Evolutionary conservation across 129 eudicot species (phyloP).

Genomic region (Tanacetum coccineum): DNA sequence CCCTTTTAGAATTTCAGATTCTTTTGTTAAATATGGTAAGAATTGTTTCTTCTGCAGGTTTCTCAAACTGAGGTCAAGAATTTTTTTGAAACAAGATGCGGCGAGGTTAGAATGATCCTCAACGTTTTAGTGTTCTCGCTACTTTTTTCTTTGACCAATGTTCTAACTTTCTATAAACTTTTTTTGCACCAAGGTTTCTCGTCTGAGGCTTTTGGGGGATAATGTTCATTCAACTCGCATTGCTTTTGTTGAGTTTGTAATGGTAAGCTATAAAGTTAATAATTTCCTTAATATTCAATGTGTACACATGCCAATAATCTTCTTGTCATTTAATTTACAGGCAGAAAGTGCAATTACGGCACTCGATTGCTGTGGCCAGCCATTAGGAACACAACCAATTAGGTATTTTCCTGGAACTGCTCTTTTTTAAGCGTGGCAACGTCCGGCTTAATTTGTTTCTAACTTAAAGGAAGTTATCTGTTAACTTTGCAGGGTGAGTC

Average conservation of each 20-base stretch:
- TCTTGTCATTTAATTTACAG: conserved; percentile 33
- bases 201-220: conserved; percentile 97
- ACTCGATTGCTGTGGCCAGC: conserved; percentile 85
- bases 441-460: not conserved
- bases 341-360: conserved; percentile 96
- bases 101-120: conserved; percentile 55
- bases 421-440: not conserved
- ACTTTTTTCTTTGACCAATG: not conserved
- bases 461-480: not conserved
- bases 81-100: conserved; percentile 93
- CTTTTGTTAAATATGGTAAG: not conserved
- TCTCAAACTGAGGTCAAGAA: conserved; percentile 86
- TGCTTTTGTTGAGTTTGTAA: conserved; percentile 92
- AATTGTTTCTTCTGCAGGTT: conserved; percentile 42
- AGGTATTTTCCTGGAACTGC: conserved; percentile 38
- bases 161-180: not conserved
- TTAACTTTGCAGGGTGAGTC: conserved; percentile 71
- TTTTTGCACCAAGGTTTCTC: conserved; percentile 65
- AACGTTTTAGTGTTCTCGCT: not conserved
- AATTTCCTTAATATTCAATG: not conserved
- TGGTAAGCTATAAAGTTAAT: conserved; percentile 34
- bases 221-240: conserved; percentile 90
- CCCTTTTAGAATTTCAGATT: not conserved
- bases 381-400: conserved; percentile 77
- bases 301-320: not conserved